A percentile compares a stretch with the other conserved stretches of the same genome.
Evolutionary conservation across 176 grass and related monocot genomes (phyloP).

Genomic region (Triticum aestivum): IWGSC_CS_RefSeq_v2.1 NC_057802.1:348379910-348380409

Average conservation of each 20-base stretch:
- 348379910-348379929: constrained; percentile 77
- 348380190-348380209: constrained; percentile 34
- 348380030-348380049: constrained; percentile 77
- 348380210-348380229: constrained; percentile 14
- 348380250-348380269: neutral
- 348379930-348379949: constrained; percentile 70
- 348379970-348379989: constrained; percentile 83
- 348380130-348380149: constrained; percentile 77
- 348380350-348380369: constrained; percentile 8
- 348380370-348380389: neutral
- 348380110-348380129: constrained; percentile 78
- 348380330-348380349: constrained; percentile 12
- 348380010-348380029: constrained; percentile 79
- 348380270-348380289: neutral
- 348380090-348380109: constrained; percentile 80
- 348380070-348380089: constrained; percentile 87
- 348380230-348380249: constrained; percentile 27
- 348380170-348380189: constrained; percentile 84
- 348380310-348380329: constrained; percentile 29
- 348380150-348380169: constrained; percentile 56
- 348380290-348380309: neutral
- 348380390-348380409: neutral
- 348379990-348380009: constrained; percentile 88
- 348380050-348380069: constrained; percentile 85
- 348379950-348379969: constrained; percentile 60